Conservation (phyloP, 2,329 filamentous ascomycete species). For the Xylaria sp. region DNA sequence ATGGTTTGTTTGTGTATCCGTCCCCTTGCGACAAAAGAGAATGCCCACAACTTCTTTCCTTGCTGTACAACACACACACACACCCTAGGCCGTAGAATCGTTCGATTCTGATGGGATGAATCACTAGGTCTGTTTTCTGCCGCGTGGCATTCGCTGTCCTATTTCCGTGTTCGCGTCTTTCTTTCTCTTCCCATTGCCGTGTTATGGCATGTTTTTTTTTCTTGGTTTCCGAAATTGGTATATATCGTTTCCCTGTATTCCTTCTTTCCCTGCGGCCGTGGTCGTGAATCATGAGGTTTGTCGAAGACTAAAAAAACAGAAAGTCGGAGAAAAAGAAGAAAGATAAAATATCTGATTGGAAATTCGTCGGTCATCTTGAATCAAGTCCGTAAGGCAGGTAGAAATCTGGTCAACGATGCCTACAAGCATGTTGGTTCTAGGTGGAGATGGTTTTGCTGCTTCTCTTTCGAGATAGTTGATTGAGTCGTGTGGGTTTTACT, state of each 20-base stretch:
- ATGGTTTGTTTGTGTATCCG: background rate
- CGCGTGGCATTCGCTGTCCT: constrained; percentile 33
- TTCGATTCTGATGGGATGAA: background rate
- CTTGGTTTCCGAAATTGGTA: background rate
- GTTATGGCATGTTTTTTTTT: constrained; percentile 11
- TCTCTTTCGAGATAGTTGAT: background rate
- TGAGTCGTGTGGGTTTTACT: background rate
- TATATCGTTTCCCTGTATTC: constrained; percentile 3
- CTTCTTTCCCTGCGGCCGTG: constrained; percentile 13
- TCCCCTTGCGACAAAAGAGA: background rate
- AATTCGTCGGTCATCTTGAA: constrained; percentile 2
- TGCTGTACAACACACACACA: background rate
- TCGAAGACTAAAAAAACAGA: background rate
- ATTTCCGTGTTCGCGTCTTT: constrained; percentile 9
- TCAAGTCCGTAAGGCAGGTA: background rate
- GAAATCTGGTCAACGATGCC: constrained; percentile 1
- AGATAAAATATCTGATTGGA: constrained; percentile 43
- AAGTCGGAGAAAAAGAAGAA: constrained; percentile 16
- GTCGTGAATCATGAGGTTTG: constrained; percentile 39
- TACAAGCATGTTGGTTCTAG: background rate
- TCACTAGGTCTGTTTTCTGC: constrained; percentile 24
- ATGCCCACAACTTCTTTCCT: background rate
- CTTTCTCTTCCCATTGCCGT: background rate
- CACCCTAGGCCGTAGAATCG: background rate
- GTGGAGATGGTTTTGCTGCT: background rate